Evolutionary conservation across 2,329 filamentous ascomycete genomes (phyloP).

Genomic region (Botrytis byssoidea): DNA sequence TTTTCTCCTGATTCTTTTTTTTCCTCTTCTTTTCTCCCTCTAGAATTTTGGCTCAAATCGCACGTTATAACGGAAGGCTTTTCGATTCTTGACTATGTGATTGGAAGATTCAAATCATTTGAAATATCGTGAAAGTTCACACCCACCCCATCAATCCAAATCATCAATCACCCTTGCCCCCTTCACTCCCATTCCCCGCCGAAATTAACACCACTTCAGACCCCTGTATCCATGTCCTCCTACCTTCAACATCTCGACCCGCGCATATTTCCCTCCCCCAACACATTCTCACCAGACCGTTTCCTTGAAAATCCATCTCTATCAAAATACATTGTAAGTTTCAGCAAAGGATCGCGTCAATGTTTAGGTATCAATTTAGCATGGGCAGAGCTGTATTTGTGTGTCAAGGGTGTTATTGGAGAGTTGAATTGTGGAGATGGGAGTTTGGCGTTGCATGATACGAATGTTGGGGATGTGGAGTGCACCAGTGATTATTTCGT

Average conservation of each 20-base stretch:
- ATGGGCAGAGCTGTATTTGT: conserved; percentile 17
- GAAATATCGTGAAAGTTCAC: neutral
- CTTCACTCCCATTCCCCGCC: neutral
- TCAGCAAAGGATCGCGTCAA: conserved; percentile 44
- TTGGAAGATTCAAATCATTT: neutral
- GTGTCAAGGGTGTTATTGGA: conserved; percentile 16
- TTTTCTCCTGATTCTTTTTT: no score
- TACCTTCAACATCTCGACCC: conserved; percentile 44
- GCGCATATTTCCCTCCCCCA: conserved; percentile 41
- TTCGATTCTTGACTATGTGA: neutral
- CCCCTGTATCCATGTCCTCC: conserved; percentile 43
- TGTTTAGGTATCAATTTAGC: conserved; percentile 43
- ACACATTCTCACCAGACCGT: conserved; percentile 44
- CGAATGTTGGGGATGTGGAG: conserved; percentile 28
- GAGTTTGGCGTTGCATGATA: conserved; percentile 33
- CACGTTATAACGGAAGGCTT: neutral
- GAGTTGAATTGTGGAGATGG: conserved; percentile 9
- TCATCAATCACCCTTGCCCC: neutral
- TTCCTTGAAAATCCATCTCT: conserved; percentile 39
- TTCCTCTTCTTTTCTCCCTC: neutral
- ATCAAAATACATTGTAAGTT: conserved; percentile 42
- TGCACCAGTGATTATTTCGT: neutral
- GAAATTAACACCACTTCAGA: conserved; percentile 31
- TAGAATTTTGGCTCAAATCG: neutral
- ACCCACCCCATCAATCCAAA: neutral